Evolutionary conservation across 371 early-diverging fungal genomes (phyloP), one percentile per base, ranked within the genome.

Genomic region (Mortierella sp.): DNA sequence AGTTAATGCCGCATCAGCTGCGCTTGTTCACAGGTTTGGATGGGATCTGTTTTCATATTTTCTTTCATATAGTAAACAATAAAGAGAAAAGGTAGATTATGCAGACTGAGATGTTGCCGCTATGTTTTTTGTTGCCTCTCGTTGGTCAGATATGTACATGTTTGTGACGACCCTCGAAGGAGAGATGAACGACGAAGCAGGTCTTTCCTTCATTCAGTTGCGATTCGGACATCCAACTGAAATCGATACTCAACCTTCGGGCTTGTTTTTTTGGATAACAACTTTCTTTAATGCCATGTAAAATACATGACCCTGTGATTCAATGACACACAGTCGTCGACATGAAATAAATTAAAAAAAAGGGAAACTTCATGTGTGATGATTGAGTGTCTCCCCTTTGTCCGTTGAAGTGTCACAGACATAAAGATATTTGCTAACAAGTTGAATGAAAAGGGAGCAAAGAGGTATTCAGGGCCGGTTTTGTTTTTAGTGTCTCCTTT

Each of bases 1-100:
- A 58, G 58, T 58, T 58, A 58, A 34, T 58, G 58, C 58, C 58
- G 58, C 58, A 58, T 58, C 58, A 58, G 58, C 58, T 58, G 58
- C 58, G 34, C 55, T 55, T 55, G 34, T 55, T 29, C 55, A 16
- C 16, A 31, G 29, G 29, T 14, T 29, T 53, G 5, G 52, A 24
- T 29, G 53, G 14, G 14, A 53, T 53, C 19, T 29, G 6, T n/a
- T n/a, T n/a, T n/a, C n/a, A n/a, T n/a, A 19, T 29, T 5, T 7
- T 29, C 31, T 14, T 31, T 13, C 16, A 16, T 0, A 31, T 58
- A 29, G 19, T 19, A 58, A 31, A 34, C 58, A 31, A 55, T 31
- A 14, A 4, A 34, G 4, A 47, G 19, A 47, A 47, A 19, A 19
- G 14, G 4, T 6, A 47, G 22, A 22, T 4, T 22, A 47, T 34